Evolutionary conservation across 768 basidiomycete species (phyloP), one percentile per base, ranked within the genome.

Genomic region (Tricholoma matsutake): DNA sequence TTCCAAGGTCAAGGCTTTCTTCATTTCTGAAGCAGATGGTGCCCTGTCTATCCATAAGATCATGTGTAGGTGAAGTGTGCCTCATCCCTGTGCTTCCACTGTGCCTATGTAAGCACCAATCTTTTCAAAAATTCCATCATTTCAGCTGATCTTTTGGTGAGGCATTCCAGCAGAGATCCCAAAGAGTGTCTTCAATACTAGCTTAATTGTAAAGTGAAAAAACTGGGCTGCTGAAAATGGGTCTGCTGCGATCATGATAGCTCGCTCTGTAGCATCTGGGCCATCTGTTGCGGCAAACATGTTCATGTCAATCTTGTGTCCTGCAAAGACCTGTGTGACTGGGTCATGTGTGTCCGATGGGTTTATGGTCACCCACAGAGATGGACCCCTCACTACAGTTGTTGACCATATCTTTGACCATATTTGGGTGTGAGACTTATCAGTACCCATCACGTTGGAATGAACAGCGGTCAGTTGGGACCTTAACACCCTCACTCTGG

Each of bases 291-390:
- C 28, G 1, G 61, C 3, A 54, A 83, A 82, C 0, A 61, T 1
- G 54, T 84, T 76, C 11, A 83, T 58, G 54, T 83, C 69, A 9
- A 84, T 81, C 0, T 78, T 64, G 25, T 71, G 71, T 0, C 82
- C 80, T 0, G 75, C 71, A 11, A 83, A 68, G 0, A 83, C 71
- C 56, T 82, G 81, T 0, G 75, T 77, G 22, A 83, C 69, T 0
- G 81, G 81, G 60, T 81, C 76, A 35, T 79, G 72, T 0, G 72
- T 64, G 59, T 83, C 78, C 0, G 64, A 49, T 0, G 76, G 78
- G 52, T 80, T 82, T 1, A 83, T 69, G 0, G 81, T 83, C 2
- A 78, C 61, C 81, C 81, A 83, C 0, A 82, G 25, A 2, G 58
- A 63, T 0, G 79, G 78, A 1, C 68, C 67, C 1, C 61, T 22